Evolutionary conservation across 768 basidiomycete genomes (phyloP).

Genomic region (Calvatia gigantea): DNA sequence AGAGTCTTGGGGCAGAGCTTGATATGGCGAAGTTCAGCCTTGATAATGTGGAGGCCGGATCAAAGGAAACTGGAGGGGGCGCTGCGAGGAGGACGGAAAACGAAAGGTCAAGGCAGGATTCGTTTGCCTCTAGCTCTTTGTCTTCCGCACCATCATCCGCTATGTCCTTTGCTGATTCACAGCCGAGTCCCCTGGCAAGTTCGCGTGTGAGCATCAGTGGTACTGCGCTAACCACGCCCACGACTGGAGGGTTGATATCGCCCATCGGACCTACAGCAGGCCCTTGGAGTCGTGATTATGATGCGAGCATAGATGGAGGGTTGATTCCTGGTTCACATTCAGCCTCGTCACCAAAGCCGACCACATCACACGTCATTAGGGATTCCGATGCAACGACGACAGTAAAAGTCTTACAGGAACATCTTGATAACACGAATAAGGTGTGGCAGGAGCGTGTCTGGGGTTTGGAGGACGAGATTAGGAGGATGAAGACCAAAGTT

Average conservation of each 20-base stretch:
- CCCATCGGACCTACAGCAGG: slow-evolving; percentile 17
- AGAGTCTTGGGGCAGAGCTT: slow-evolving; percentile 57
- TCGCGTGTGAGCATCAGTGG: slow-evolving; percentile 16
- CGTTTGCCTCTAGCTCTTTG: slow-evolving; percentile 1
- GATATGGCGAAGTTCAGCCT: slow-evolving; percentile 16
- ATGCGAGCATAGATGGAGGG: not conserved
- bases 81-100: slow-evolving; percentile 26
- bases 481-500: slow-evolving; percentile 67
- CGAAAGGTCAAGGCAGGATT: slow-evolving; percentile 41
- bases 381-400: slow-evolving; percentile 23
- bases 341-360: not conserved
- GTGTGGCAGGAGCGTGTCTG: slow-evolving; percentile 71
- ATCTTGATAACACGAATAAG: slow-evolving; percentile 52
- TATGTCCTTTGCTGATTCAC: slow-evolving; percentile 5
- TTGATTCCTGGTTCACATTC: slow-evolving; percentile 3
- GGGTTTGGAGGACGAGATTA: slow-evolving; percentile 74
- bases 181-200: not conserved
- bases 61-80: not conserved
- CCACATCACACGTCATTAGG: not conserved
- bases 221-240: slow-evolving; percentile 8
- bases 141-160: slow-evolving; percentile 8
- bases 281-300: slow-evolving; percentile 1
- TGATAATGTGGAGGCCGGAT: slow-evolving; percentile 15
- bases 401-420: slow-evolving; percentile 56
- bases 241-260: slow-evolving; percentile 15